Evolutionary conservation across 352 stramenopile species (phyloP).

Genomic region (Blastocystis sp.): DNA sequence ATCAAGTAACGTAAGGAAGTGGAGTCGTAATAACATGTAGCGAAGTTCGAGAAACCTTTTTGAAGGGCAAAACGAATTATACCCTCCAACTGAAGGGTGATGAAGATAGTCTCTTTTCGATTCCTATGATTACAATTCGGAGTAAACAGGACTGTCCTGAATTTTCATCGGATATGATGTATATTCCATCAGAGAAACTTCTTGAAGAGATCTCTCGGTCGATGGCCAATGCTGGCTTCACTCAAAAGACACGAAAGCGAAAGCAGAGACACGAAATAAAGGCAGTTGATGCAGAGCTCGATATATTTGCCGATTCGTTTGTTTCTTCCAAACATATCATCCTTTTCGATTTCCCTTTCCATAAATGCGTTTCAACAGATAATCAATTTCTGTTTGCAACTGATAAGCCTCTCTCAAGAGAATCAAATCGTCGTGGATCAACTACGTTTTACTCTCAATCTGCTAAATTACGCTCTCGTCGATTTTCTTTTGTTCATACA

Average conservation of each 20-base stretch:
- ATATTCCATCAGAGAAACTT: not conserved
- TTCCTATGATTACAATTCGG: constrained; percentile 18
- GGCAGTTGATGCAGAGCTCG: constrained; percentile 32
- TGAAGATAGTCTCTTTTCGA: not conserved
- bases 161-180: not conserved
- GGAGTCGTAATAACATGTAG: not conserved
- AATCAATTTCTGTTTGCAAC: not conserved
- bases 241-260: not conserved
- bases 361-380: not conserved
- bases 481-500: not conserved
- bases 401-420: constrained; percentile 3
- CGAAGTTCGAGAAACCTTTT: not conserved
- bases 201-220: not conserved
- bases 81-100: not conserved
- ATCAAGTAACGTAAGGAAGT: not conserved
- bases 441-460: not conserved
- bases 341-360: not conserved
- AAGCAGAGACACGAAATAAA: constrained; percentile 19
- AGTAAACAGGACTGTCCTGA: constrained; percentile 15
- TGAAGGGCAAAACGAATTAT: constrained; percentile 39
- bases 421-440: constrained; percentile 43
- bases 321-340: constrained; percentile 3
- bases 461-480: not conserved
- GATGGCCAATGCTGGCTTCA: not conserved
- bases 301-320: constrained; percentile 42